These are phyloP conservation scores for Plasmodium adleri DNA, from an alignment of 169 alveolate genomes.

Conservation along the genomic window DNA sequence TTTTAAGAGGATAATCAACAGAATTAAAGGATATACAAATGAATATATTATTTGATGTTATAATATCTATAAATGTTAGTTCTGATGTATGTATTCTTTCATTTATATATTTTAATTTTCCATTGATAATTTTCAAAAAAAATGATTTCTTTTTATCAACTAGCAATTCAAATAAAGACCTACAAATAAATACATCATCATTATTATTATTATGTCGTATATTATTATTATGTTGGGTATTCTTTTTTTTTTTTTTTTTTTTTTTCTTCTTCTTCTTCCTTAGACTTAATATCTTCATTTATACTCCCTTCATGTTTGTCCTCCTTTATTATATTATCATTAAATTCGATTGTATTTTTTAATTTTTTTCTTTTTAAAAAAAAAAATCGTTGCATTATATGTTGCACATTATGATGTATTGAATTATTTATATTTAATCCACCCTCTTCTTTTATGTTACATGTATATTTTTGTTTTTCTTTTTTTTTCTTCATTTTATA, in stretches of 20 bases:
- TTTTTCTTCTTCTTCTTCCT: no score
- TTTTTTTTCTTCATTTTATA: background rate
- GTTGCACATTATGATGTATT: background rate
- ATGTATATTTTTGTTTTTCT: background rate
- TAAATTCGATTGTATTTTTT: background rate
- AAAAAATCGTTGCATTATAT: background rate
- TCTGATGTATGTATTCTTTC: constrained; percentile 16
- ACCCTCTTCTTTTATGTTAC: no score
- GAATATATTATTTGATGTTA: constrained; percentile 12
- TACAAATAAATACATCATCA: no score
- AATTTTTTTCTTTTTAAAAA: constrained; percentile 3
- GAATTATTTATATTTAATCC: background rate
- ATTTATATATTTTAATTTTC: constrained; percentile 17
- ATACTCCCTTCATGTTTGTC: background rate
- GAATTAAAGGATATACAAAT: constrained; percentile 28
- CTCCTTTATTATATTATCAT: background rate
- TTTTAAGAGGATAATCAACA: constrained; percentile 5
- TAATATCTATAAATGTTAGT: constrained; percentile 10
- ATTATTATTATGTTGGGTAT: no score
- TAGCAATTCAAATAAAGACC: no score
- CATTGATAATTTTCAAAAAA: constrained; percentile 7
- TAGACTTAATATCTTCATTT: background rate
- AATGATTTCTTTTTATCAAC: background rate
- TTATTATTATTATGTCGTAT: no score
- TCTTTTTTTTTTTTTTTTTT: no score